Conservation (phyloP, 1,284 basidiomycete genomes). For the Pseudozyma pruni region DNA sequence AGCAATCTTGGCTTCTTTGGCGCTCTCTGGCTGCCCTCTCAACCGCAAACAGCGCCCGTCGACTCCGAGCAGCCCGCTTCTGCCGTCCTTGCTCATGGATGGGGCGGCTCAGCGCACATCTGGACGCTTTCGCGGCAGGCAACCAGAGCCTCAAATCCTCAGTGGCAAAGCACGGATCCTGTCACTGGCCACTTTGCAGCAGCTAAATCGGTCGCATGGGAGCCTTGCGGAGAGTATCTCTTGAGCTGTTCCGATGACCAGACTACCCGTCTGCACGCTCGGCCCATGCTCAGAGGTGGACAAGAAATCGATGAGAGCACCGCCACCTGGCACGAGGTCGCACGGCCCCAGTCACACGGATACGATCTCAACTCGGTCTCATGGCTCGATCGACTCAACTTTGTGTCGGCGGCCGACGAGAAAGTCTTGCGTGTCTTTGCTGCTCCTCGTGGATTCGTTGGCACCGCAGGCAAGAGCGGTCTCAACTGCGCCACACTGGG, state of each 20-base stretch:
- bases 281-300: constrained; percentile 19
- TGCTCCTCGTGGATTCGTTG: constrained; percentile 60
- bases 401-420: constrained; percentile 66
- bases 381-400: constrained; percentile 61
- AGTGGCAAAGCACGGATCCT: constrained; percentile 31
- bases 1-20: constrained; percentile 64
- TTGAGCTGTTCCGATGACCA: constrained; percentile 59
- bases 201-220: constrained; percentile 58
- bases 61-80: constrained; percentile 9
- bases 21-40: constrained; percentile 55
- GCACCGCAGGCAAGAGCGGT: constrained; percentile 39
- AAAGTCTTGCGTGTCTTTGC: constrained; percentile 66
- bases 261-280: constrained; percentile 62
- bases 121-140: constrained; percentile 30
- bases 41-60: not conserved
- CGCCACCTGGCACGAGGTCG: constrained; percentile 64
- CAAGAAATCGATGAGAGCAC: constrained; percentile 3
- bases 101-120: constrained; percentile 62
- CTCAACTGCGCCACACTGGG: constrained; percentile 38
- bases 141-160: constrained; percentile 4
- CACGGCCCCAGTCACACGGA: constrained; percentile 66
- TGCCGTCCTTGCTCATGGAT: constrained; percentile 59
- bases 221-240: constrained; percentile 60
- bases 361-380: constrained; percentile 59
- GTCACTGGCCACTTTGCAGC: constrained; percentile 60